Conservation (phyloP, 73 alveolate genomes). For the Symbiodinium natans region DNA sequence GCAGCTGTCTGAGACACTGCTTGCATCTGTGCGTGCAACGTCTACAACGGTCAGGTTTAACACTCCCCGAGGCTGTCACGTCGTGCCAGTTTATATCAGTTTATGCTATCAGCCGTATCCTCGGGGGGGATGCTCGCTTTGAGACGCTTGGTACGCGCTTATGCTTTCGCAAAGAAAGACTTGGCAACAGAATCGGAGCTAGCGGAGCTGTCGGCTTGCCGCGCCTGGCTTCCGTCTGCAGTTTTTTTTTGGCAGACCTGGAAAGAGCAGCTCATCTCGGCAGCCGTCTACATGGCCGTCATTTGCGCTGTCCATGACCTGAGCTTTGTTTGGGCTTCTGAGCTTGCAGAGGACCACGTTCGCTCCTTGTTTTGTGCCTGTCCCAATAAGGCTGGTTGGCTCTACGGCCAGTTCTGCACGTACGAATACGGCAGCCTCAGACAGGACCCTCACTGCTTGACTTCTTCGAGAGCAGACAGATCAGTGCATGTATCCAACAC, state of each 20-base stretch:
- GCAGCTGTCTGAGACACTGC: constrained; percentile 3
- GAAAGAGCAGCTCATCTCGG: constrained; percentile 40
- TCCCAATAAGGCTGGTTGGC: constrained; percentile 49
- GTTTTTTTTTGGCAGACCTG: constrained; percentile 4
- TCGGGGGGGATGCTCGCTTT: not conserved
- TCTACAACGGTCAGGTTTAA: not conserved
- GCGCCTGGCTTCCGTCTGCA: too few species aligned
- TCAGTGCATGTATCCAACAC: too few species aligned
- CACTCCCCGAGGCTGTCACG: not conserved
- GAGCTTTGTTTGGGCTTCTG: not conserved
- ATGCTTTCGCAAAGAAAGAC: too few species aligned
- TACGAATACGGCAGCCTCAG: constrained; percentile 32
- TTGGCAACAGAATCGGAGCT: too few species aligned
- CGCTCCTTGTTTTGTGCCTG: too few species aligned
- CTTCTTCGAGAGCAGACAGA: too few species aligned
- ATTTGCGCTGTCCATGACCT: not conserved
- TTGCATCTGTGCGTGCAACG: not conserved
- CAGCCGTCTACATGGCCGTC: constrained; percentile 39
- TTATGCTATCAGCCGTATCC: too few species aligned
- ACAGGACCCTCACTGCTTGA: not conserved
- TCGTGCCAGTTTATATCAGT: too few species aligned
- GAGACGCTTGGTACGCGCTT: not conserved
- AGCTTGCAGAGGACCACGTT: not conserved
- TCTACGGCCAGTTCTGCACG: constrained; percentile 64
- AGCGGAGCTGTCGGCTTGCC: too few species aligned